Conservation (phyloP, 257 asterid genomes). For the Thymus mandschuricus region DNA sequence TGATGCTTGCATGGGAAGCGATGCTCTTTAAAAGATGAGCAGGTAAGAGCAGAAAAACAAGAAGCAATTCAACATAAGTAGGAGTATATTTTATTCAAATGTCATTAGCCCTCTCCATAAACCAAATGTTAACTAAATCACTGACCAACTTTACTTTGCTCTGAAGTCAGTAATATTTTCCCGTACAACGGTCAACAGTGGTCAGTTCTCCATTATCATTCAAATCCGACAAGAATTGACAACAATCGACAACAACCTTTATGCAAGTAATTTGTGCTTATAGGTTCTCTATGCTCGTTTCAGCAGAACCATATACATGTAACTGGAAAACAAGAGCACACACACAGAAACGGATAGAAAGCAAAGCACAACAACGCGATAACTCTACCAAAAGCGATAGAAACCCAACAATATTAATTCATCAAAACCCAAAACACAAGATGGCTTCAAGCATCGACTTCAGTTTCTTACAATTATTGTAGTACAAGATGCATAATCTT, state of each 20-base stretch:
- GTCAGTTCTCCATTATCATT: not conserved
- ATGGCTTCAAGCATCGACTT: not conserved
- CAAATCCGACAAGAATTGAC: not conserved
- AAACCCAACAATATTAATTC: not conserved
- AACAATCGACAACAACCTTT: not conserved
- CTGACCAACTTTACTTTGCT: not conserved
- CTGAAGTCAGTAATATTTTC: not conserved
- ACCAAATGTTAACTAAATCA: not conserved
- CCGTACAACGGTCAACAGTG: not conserved
- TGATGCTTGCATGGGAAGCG: not conserved
- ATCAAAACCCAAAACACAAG: not conserved
- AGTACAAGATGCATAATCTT: not conserved
- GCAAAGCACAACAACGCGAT: not conserved
- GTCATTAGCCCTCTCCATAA: not conserved
- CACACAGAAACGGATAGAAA: not conserved
- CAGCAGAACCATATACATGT: not conserved
- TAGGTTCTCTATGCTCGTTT: slow-evolving; percentile 1
- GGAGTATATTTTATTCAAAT: not conserved
- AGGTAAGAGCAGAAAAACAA: not conserved
- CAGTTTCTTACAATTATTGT: not conserved
- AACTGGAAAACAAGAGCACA: not conserved
- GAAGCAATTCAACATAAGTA: not conserved
- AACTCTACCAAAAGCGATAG: slow-evolving; percentile 1
- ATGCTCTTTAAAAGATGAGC: not conserved
- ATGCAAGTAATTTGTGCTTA: not conserved